Percentiles rank a stretch among this genome's conserved stretches.
phyloP scores from a whole-genome alignment of 169 alveolate species.

The Plasmodium ovale region DNA sequence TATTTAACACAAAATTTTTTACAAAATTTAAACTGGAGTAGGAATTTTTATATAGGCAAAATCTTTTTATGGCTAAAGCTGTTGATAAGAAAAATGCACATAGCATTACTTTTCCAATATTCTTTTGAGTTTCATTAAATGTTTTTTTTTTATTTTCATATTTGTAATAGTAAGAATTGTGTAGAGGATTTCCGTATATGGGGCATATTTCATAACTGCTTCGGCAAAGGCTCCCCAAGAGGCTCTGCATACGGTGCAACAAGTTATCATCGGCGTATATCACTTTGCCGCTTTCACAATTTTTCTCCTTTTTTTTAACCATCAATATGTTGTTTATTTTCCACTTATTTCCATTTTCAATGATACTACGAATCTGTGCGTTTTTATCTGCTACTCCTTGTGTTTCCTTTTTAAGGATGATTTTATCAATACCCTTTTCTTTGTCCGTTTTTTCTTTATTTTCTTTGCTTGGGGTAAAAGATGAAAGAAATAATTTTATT shows the following conservation, averaged over 20 bases:
- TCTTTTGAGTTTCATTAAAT: constrained; percentile 38
- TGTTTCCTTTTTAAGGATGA: neutral
- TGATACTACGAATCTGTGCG: constrained; percentile 14
- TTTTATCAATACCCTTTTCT: neutral
- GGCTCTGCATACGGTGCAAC: neutral
- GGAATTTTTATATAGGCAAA: constrained; percentile 52
- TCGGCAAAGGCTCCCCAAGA: neutral
- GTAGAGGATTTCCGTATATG: constrained; percentile 41
- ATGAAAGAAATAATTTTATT: constrained; percentile 23
- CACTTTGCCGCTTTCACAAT: neutral
- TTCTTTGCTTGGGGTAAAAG: constrained; percentile 20
- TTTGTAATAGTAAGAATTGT: constrained; percentile 60
- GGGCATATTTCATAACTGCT: constrained; percentile 41
- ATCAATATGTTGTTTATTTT: constrained; percentile 45
- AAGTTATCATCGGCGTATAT: neutral
- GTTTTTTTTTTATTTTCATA: constrained; percentile 49
- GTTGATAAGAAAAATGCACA: constrained; percentile 52
- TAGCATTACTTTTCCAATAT: constrained; percentile 12
- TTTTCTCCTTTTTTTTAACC: constrained; percentile 35
- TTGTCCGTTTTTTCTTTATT: neutral
- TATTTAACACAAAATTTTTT: constrained; percentile 44
- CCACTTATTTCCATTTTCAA: constrained; percentile 24
- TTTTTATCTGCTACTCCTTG: neutral
- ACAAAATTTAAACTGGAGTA: constrained; percentile 68
- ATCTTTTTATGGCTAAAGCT: constrained; percentile 39